Conservation (phyloP, 257 asterid genomes). For the Eustoma russellianum region DNA sequence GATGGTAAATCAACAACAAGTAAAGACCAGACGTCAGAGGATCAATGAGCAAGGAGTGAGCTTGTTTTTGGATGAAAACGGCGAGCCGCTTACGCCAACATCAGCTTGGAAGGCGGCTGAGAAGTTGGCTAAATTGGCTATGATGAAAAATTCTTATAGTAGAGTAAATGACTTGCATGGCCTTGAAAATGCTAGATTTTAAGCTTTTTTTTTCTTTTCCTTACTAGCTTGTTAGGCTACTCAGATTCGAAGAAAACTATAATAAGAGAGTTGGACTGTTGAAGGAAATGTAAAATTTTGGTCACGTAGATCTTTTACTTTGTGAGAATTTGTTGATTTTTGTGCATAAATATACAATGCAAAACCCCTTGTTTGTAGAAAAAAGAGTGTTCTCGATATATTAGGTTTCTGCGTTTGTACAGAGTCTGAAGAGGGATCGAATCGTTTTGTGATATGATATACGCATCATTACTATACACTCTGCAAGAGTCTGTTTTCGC, state of each 20-base stretch:
- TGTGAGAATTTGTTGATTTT: no score
- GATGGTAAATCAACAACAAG: conserved; percentile 22
- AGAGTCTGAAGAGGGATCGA: no score
- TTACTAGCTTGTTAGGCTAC: neutral
- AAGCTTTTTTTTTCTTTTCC: neutral
- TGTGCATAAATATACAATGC: no score
- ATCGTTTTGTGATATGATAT: no score
- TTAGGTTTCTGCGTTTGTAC: no score
- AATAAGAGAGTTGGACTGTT: neutral
- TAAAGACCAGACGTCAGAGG: conserved; percentile 26
- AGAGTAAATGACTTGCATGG: conserved; percentile 74
- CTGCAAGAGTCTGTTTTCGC: no score
- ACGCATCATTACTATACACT: no score
- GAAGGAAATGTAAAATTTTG: neutral
- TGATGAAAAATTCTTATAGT: conserved; percentile 33
- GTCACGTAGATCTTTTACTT: no score
- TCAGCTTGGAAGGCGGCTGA: conserved; percentile 78
- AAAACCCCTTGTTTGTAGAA: no score
- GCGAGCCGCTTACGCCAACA: conserved; percentile 68
- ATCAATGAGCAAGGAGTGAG: conserved; percentile 29
- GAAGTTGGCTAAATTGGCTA: conserved; percentile 52
- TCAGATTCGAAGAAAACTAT: neutral
- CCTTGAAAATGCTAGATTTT: conserved; percentile 87
- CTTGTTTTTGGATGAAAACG: conserved; percentile 42
- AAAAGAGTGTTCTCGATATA: no score